Conservation (phyloP, 768 basidiomycete species). For the Russula olivacea region DNA sequence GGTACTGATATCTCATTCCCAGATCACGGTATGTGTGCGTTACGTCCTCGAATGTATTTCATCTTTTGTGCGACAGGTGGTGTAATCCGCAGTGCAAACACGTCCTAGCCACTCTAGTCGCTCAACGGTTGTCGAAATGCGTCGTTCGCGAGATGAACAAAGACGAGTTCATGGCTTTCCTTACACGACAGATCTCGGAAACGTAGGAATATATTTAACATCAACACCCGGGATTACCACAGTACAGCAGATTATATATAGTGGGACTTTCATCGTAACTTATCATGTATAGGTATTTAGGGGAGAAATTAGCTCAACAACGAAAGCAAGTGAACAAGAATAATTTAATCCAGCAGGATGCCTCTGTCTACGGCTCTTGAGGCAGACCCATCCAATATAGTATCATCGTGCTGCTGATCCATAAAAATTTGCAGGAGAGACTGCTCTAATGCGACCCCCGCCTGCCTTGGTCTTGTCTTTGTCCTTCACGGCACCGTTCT, state of each 20-base stretch:
- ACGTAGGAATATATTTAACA: not conserved
- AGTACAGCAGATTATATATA: slow-evolving; percentile 13
- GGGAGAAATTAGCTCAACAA: slow-evolving; percentile 5
- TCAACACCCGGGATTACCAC: not conserved
- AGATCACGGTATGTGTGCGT: slow-evolving; percentile 50
- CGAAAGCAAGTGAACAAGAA: not conserved
- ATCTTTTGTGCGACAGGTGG: not conserved
- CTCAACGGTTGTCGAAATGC: slow-evolving; percentile 46
- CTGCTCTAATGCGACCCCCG: slow-evolving; percentile 1
- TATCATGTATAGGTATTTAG: slow-evolving; percentile 1
- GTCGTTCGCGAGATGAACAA: slow-evolving; percentile 43
- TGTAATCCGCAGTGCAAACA: slow-evolving; percentile 63
- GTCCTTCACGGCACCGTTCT: slow-evolving; percentile 8
- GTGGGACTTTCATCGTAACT: not conserved
- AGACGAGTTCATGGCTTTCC: slow-evolving; percentile 46
- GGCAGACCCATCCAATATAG: not conserved
- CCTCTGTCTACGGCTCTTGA: not conserved
- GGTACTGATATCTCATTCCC: slow-evolving; percentile 52
- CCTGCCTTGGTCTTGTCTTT: slow-evolving; percentile 12
- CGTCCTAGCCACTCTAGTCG: slow-evolving; percentile 59
- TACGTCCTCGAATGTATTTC: not conserved
- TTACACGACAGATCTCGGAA: slow-evolving; percentile 33
- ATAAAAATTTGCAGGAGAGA: slow-evolving; percentile 17
- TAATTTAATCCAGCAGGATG: not conserved
- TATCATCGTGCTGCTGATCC: not conserved